Base-by-base conservation (phyloP, 441 rosid genomes). In the Gossypium schwendimanii region DNA sequence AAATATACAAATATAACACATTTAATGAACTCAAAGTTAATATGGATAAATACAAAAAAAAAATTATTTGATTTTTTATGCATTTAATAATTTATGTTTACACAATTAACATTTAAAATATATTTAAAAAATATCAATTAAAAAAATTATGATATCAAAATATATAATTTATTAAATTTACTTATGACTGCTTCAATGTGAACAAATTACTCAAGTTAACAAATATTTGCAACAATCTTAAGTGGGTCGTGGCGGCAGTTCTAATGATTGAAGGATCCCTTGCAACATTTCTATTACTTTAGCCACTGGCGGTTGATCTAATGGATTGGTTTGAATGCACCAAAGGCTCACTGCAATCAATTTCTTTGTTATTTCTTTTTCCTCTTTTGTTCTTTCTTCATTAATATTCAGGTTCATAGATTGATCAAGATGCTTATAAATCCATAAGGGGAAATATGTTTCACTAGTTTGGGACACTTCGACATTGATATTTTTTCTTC, bases 321-420 rank as follows among this genome's bases (percentile, higher is more conserved):
- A 54, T 12, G 86, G 82, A 36, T 44, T 73, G 18, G 74, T 57
- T 54, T 80, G 83, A 36, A 81, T 80, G 78, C 85, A 86, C 85
- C 86, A 83, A 41, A 73, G 21, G 17, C 82, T 73, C 47, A 81
- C 78, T 1, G 74, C 17, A 1, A 69, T 63, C 78, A 81, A 69
- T 61, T 74, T 83, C 62, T 64, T 75, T 2, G 61, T 62, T 3
- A 36, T 15, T 20, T 76, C 74, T 49, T 74, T 72, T 39, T 80
- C 84, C 67, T 58, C 79, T 8, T 60, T 63, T 3, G 12, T 39
- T 6, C 2, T 24, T 2, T 14, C 41, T 7, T 70, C 78, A 3
- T 66, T 31, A 14, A 52, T 14, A 17, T 15, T 12, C 2, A 41
- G 14, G 9, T 55, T 69, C 23, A 15, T 49, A 0, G 60, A 62